Evolutionary conservation across 805 yeast genomes (phyloP).

Genomic region (Ogataea pini): DNA sequence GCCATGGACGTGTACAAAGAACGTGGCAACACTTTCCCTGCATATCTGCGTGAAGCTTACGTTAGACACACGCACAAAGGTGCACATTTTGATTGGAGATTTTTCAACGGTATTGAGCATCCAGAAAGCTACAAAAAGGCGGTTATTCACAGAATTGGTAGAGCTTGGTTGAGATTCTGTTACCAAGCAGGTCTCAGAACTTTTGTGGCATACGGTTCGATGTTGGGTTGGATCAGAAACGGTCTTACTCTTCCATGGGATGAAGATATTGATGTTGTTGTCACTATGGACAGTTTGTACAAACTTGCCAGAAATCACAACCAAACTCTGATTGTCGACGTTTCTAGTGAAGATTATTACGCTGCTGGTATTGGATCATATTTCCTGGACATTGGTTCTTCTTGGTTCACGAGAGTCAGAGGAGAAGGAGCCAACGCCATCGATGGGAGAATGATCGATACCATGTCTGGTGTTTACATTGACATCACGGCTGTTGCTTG

Average conservation of each 20-base stretch:
- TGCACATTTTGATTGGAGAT: constrained; percentile 54
- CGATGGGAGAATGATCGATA: constrained; percentile 67
- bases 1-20: constrained; percentile 18
- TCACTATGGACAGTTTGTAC: constrained; percentile 51
- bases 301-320: constrained; percentile 49
- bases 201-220: constrained; percentile 69
- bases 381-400: constrained; percentile 47
- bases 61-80: constrained; percentile 26
- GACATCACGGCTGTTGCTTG: constrained; percentile 63
- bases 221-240: constrained; percentile 65
- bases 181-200: constrained; percentile 47
- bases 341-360: constrained; percentile 22
- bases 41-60: constrained; percentile 43
- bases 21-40: constrained; percentile 17
- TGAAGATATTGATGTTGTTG: constrained; percentile 63
- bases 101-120: constrained; percentile 47
- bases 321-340: constrained; percentile 49
- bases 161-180: constrained; percentile 54
- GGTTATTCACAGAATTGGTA: constrained; percentile 46
- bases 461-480: constrained; percentile 62
- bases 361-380: constrained; percentile 59
- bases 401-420: constrained; percentile 49
- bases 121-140: constrained; percentile 42
- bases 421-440: constrained; percentile 59
- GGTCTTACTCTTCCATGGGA: constrained; percentile 69